Percentiles rank a stretch among this genome's conserved stretches.
phyloP scores from a whole-genome alignment of 2,329 filamentous ascomycete species.

The Apiospora marii region DNA sequence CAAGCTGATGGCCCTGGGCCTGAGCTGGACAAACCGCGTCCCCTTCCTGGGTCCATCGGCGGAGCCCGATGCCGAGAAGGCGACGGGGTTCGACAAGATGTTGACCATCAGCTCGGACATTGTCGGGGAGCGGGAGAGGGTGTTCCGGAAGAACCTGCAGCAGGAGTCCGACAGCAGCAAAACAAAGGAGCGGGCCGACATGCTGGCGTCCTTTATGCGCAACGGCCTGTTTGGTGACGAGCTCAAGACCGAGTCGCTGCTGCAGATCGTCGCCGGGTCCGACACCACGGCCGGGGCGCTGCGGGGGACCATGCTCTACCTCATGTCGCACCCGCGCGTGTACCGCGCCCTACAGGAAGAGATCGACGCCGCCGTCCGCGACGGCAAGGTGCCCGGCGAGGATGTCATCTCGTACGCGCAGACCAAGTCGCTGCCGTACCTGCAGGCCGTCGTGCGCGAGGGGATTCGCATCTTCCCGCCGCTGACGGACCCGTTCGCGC shows the following conservation, averaged over 20 bases:
- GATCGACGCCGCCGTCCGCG: conserved; percentile 46
- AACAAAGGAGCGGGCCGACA: conserved; percentile 10
- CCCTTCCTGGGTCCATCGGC: not conserved
- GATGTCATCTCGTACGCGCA: conserved; percentile 34
- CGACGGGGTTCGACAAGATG: conserved; percentile 12
- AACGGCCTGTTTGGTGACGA: conserved; percentile 49
- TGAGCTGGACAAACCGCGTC: not conserved
- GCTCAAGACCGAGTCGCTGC: conserved; percentile 47
- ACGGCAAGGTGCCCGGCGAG: conserved; percentile 39
- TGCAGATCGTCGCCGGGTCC: conserved; percentile 45
- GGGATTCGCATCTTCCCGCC: conserved; percentile 27
- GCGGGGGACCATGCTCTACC: conserved; percentile 56
- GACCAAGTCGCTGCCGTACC: not conserved
- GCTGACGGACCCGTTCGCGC: conserved; percentile 25
- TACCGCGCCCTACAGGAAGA: conserved; percentile 54
- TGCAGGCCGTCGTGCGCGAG: conserved; percentile 29
- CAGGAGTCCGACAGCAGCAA: not conserved
- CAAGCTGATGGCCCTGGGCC: not conserved
- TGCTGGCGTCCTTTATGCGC: conserved; percentile 48
- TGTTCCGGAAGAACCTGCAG: not conserved
- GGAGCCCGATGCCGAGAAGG: not conserved
- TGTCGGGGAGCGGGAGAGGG: not conserved
- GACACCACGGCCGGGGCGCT: conserved; percentile 62
- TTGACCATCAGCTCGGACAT: not conserved
- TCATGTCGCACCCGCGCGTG: conserved; percentile 54